A percentile compares a stretch with the other conserved stretches of the same genome.
Evolutionary conservation across 2,329 filamentous ascomycete genomes (phyloP).

Genomic region (Talaromyces verruculosus): DNA sequence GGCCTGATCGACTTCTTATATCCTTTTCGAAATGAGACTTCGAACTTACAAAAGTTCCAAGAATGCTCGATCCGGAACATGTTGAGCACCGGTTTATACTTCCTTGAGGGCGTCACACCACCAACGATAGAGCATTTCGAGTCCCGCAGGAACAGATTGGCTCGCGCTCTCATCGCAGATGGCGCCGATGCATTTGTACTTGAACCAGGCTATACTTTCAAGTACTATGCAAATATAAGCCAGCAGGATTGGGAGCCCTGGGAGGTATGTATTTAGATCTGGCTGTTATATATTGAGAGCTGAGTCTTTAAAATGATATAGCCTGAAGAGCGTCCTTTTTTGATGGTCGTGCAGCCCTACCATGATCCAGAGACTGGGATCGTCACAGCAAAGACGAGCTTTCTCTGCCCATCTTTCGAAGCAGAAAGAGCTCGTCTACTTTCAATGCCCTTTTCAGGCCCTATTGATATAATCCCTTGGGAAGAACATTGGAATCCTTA

Average conservation of each 20-base stretch:
- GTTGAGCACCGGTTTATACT: constrained; percentile 49
- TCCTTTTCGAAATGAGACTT: neutral
- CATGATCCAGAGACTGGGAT: constrained; percentile 39
- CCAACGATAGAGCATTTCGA: constrained; percentile 56
- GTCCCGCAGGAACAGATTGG: constrained; percentile 57
- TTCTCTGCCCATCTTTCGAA: constrained; percentile 61
- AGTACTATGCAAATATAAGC: constrained; percentile 64
- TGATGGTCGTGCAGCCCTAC: constrained; percentile 59
- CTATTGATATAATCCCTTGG: constrained; percentile 58
- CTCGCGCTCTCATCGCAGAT: constrained; percentile 54
- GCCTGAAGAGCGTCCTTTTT: constrained; percentile 62
- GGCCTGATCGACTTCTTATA: neutral
- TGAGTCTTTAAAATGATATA: constrained; percentile 28
- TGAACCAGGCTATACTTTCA: constrained; percentile 65
- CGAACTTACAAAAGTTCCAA: constrained; percentile 32
- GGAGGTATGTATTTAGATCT: constrained; percentile 37
- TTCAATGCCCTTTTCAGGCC: constrained; percentile 55
- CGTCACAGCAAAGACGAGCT: constrained; percentile 56
- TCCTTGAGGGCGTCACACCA: constrained; percentile 52
- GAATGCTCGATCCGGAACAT: constrained; percentile 57
- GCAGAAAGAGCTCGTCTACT: constrained; percentile 60
- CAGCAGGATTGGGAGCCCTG: constrained; percentile 64
- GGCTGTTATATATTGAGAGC: neutral
- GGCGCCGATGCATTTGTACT: constrained; percentile 59
- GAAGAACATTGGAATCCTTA: constrained; percentile 68